Evolutionary conservation across 2,329 filamentous ascomycete genomes (phyloP), one percentile per base, ranked within the genome.

Genomic region (Aspergillus caelatus): DNA sequence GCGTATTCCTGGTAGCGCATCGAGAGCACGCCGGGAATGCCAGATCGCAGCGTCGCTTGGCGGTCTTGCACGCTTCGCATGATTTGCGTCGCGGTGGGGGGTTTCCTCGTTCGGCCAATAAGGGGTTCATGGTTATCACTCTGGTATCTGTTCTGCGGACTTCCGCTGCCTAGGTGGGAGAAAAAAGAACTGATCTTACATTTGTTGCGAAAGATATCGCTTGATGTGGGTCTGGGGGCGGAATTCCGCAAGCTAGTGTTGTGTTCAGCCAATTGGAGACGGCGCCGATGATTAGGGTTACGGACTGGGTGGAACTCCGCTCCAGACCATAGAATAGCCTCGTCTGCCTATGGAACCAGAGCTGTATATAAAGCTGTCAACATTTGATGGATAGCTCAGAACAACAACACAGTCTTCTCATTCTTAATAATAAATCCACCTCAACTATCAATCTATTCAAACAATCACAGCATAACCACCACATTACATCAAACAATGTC

Each of bases 31-130:
- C 70, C 2, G 86, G 86, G 16, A 80, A 70, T 21, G 78, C 79
- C 43, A 84, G 80, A 66, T 86, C 83, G 71, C 86, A 88, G 55
- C 83, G 83, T 16, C 86, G 81, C 72, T 88, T 88, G 28, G 85
- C 81, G 68, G 81, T 83, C 55, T 82, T 85, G 75, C 86, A 88
- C 30, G 82, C 81, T 4, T 80, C 76, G 68, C 86, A 89, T 4
- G 86, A 85, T 74, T 86, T 88, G 54, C 85, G 83, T 30, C 73
- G 71, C 14, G 72, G 67, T 30, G 80, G 52, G 79, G 83, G 39
- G 81, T 82, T 72, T 83, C 19, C 48, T 52, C 83, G 30, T 66
- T 74, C 59, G 77, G 78, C 71, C 82, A 61, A 50, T 23, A 60
- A 63, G 60, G 65, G 61, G 43, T 41, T 58, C 61, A 64, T 62